phyloP scores from a whole-genome alignment of 768 basidiomycete species.

The Pholiota conissans region DNA sequence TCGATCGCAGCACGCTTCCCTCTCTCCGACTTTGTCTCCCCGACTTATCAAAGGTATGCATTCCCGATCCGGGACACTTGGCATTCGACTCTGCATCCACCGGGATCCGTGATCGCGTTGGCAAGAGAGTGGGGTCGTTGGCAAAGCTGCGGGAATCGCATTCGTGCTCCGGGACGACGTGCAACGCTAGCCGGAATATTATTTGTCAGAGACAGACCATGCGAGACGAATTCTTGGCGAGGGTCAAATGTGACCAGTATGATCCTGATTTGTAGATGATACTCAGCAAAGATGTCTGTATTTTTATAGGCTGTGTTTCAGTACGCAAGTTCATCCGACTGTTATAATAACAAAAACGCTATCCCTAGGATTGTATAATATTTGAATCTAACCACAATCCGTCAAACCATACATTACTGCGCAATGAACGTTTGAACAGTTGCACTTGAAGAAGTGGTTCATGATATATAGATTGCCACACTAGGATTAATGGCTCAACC shows the following conservation, averaged over 20 bases:
- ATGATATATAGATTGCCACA: too few relatives aligned
- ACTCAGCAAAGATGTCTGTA: too few relatives aligned
- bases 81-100: neutral
- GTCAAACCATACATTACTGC: too few relatives aligned
- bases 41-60: neutral
- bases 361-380: neutral
- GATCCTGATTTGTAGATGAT: too few relatives aligned
- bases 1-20: constrained; percentile 14
- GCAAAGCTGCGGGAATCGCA: neutral
- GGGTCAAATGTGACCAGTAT: constrained; percentile 11
- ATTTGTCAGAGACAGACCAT: constrained; percentile 6
- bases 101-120: neutral
- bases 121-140: constrained; percentile 4
- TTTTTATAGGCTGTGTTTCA: too few relatives aligned
- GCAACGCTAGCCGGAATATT: neutral
- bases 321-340: too few relatives aligned
- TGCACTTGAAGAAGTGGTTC: too few relatives aligned
- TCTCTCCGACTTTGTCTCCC: constrained; percentile 13
- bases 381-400: too few relatives aligned
- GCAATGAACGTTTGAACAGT: too few relatives aligned
- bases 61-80: constrained; percentile 8
- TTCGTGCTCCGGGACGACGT: neutral
- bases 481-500: too few relatives aligned
- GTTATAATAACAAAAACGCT: too few relatives aligned
- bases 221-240: constrained; percentile 9